phyloP scores from a whole-genome alignment of 805 yeast species.

The Wickerhamomyces silvicola region DNA sequence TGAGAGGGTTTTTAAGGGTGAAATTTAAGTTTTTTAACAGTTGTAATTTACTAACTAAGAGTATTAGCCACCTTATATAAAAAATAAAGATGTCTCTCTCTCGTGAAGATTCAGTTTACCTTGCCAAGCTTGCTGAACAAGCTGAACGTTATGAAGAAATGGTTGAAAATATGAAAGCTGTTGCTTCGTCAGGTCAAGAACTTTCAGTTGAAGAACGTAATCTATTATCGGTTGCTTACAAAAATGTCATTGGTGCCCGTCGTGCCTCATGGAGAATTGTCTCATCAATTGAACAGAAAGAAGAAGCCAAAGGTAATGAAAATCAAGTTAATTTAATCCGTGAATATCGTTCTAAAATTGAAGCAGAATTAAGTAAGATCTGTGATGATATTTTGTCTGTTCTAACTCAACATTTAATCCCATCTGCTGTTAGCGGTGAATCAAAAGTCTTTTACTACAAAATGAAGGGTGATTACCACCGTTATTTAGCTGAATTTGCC shows the following conservation, averaged over 20 bases:
- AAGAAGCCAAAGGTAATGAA: conserved; percentile 93
- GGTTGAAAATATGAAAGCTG: conserved; percentile 98
- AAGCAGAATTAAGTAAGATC: conserved; percentile 83
- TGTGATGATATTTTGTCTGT: conserved; percentile 91
- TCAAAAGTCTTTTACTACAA: conserved; percentile 97
- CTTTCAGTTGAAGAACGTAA: conserved; percentile 97
- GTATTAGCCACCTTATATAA: too few relatives aligned
- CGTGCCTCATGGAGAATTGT: conserved; percentile 99
- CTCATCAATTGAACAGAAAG: conserved; percentile 96
- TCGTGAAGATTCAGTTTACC: conserved; percentile 97
- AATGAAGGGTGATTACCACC: conserved; percentile 99
- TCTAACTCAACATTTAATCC: conserved; percentile 82
- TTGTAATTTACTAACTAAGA: too few relatives aligned
- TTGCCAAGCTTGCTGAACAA: conserved; percentile 98
- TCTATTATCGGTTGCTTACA: conserved; percentile 93
- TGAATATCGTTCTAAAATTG: conserved; percentile 92
- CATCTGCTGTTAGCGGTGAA: conserved; percentile 94
- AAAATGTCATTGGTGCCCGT: conserved; percentile 97
- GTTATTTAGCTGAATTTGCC: conserved; percentile 97
- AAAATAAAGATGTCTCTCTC: conserved; percentile 55
- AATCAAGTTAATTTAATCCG: conserved; percentile 84
- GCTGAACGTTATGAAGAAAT: conserved; percentile 99
- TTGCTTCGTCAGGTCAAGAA: conserved; percentile 94
- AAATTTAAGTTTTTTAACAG: too few relatives aligned
- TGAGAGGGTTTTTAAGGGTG: too few relatives aligned